phyloP scores from a whole-genome alignment of 1,139 yeast species.

The Torulaspora globosa region DNA sequence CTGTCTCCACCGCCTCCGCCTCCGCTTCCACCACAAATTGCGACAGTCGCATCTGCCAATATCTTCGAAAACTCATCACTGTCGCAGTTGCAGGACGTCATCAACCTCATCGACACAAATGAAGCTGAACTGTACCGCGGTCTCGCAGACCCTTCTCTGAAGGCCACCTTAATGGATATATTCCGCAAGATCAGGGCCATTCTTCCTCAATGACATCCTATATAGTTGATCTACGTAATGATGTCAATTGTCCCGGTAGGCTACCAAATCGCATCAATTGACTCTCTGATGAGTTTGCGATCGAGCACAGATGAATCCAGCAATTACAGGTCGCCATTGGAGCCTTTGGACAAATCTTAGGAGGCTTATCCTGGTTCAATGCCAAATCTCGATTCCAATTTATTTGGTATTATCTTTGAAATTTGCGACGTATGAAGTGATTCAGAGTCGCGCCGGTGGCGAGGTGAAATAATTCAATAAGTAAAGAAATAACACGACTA shows the following conservation, averaged over 20 bases:
- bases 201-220: constrained; percentile 12
- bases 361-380: too few relatives aligned
- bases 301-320: not conserved
- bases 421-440: not conserved
- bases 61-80: constrained; percentile 18
- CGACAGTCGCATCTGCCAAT: constrained; percentile 16
- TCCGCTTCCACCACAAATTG: constrained; percentile 4
- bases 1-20: not conserved
- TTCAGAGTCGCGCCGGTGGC: constrained; percentile 3
- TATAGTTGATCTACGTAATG: not conserved
- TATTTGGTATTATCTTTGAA: not conserved
- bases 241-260: not conserved
- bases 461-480: constrained; percentile 2
- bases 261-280: not conserved
- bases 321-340: not conserved
- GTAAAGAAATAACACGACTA: constrained; percentile 6
- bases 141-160: constrained; percentile 12
- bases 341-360: not conserved
- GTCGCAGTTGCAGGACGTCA: constrained; percentile 18
- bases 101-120: constrained; percentile 18
- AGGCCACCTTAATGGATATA: constrained; percentile 12
- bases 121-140: constrained; percentile 19
- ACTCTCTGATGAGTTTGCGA: not conserved
- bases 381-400: too few relatives aligned
- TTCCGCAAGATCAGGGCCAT: constrained; percentile 16